Base-by-base conservation (phyloP, 441 rosid species). In the Jatropha multifida region DNA sequence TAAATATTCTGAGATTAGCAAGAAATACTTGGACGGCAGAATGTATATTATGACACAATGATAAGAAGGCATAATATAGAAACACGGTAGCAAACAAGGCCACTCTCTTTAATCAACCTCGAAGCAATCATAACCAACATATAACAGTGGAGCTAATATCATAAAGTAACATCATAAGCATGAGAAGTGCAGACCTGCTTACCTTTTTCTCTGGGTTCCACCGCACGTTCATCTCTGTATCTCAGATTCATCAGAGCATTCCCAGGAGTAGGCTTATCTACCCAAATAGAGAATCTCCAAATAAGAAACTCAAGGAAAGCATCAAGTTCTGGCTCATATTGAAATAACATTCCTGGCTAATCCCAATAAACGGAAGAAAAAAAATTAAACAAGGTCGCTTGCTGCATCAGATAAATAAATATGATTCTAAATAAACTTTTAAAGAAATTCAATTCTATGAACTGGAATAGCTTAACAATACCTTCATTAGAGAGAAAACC, bases 321-420 rank as follows among this genome's bases (percentile, higher is more conserved):
- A 80, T 95, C 97, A 9, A 93, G 96, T 80, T 95, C 99, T 40
- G 99, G 94, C 83, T 95, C 98, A 83, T 92, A 93, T 66, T 95
- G 99, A 88, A 95, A 95, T 82, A 95, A 77, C 90, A 95, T 89
- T 85, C 99, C 98, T 87, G 99, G 99, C 98, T 95, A 87, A 87
- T 82, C 84, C 88, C 86, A 87, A 80, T 41, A 85, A 77, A 80
- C 41, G 20, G 70, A 72, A 74, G 44, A 80, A 76, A 69, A 68
- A 79, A 74, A 44, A 77, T 78, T 73, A 79, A 79, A 75, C 54
- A 75, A 65, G 27, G 23, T 15, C 61, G 37, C n/a, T 17, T 20
- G 23, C 18, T 65, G 46, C 38, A 60, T 56, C 44, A 69, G 49
- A 42, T 72, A 64, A 37, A 66, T 46, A 72, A n/a, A 18, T 20